A percentile compares a stretch with the other conserved stretches of the same genome.
Evolutionary conservation across 352 stramenopile genomes (phyloP).

Genomic region (Phytophthora aleatoria): DNA sequence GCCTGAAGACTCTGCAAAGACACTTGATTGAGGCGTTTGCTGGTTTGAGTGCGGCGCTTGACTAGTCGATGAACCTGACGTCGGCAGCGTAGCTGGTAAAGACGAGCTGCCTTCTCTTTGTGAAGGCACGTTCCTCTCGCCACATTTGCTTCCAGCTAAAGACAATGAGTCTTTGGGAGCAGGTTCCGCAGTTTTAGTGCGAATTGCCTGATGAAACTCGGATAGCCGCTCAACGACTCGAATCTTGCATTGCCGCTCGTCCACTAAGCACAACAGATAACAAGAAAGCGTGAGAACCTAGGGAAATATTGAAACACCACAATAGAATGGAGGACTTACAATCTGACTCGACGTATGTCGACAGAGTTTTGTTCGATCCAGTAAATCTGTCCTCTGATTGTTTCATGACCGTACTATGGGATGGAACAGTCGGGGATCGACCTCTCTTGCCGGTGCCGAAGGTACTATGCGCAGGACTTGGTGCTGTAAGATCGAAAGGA

Average conservation of each 20-base stretch:
- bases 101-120: constrained; percentile 4
- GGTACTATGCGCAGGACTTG: constrained; percentile 4
- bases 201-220: constrained; percentile 84
- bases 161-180: constrained; percentile 8
- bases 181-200: constrained; percentile 43
- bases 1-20: constrained; percentile 2
- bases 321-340: constrained; percentile 38
- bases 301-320: not conserved
- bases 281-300: constrained; percentile 3
- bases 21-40: constrained; percentile 5
- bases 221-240: constrained; percentile 83
- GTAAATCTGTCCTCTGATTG: constrained; percentile 23
- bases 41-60: constrained; percentile 12
- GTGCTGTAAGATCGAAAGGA: constrained; percentile 16
- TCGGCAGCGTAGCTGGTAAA: not conserved
- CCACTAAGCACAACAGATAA: constrained; percentile 51
- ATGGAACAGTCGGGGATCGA: constrained; percentile 43
- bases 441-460: constrained; percentile 49
- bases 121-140: constrained; percentile 10
- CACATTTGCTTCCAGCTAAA: constrained; percentile 2
- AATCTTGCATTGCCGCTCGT: constrained; percentile 90
- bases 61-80: constrained; percentile 11
- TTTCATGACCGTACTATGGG: constrained; percentile 17
- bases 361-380: constrained; percentile 48
- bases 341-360: constrained; percentile 71